These are phyloP conservation scores for Pseudocercospora pini-densiflorae DNA, from an alignment of 2,329 filamentous ascomycete species.

Conservation along the genomic window DNA sequence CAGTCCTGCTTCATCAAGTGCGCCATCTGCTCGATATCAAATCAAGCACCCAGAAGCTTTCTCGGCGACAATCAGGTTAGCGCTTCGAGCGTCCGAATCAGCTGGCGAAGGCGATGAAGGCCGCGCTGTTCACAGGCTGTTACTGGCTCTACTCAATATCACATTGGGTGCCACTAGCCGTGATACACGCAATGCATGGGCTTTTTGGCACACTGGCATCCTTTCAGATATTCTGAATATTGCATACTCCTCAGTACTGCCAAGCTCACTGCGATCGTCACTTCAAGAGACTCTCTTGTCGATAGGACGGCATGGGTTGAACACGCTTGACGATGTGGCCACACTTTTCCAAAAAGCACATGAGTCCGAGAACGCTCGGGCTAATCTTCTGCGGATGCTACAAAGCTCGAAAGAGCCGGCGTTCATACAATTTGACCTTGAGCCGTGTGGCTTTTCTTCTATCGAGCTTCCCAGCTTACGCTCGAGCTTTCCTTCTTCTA, in stretches of 20 bases:
- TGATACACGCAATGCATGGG: constrained; percentile 27
- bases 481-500: constrained; percentile 79
- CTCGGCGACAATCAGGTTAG: background rate
- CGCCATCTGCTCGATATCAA: background rate
- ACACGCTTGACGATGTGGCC: constrained; percentile 80
- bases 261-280: constrained; percentile 9
- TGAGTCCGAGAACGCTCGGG: constrained; percentile 58
- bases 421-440: constrained; percentile 93
- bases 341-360: constrained; percentile 68
- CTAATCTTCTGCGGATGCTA: constrained; percentile 76
- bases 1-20: background rate
- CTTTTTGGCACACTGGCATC: constrained; percentile 34
- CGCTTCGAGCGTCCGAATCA: background rate
- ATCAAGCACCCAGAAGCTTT: background rate
- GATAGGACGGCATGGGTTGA: constrained; percentile 77
- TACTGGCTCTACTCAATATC: background rate
- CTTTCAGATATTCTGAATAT: constrained; percentile 17
- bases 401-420: constrained; percentile 76
- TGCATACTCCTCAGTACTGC: constrained; percentile 12
- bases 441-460: constrained; percentile 83
- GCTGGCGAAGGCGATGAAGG: background rate
- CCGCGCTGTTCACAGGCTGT: background rate
- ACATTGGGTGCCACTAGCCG: background rate
- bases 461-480: constrained; percentile 88
- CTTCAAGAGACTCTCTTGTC: constrained; percentile 47